Conservation (phyloP, 169 alveolate genomes). For the Plasmodium fragile region DNA sequence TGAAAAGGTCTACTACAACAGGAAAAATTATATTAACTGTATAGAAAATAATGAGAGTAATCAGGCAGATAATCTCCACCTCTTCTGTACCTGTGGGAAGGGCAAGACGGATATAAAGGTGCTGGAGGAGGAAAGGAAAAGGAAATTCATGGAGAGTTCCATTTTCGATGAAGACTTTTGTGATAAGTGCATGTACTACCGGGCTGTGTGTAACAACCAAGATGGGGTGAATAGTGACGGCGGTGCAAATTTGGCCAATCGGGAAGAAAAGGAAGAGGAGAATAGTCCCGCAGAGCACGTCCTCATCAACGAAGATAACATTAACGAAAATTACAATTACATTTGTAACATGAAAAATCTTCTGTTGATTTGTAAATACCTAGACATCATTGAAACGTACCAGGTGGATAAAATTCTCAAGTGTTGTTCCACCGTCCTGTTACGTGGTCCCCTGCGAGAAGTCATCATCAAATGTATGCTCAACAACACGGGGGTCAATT, state of each 20-base stretch:
- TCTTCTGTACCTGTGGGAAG: conserved; percentile 62
- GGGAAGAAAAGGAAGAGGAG: background rate
- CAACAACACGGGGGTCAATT: conserved; percentile 63
- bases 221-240: background rate
- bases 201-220: background rate
- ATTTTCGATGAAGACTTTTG: conserved; percentile 52
- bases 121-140: conserved; percentile 37
- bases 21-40: conserved; percentile 56
- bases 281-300: background rate
- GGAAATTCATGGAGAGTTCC: conserved; percentile 14
- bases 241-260: background rate
- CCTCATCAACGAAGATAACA: conserved; percentile 65
- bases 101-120: conserved; percentile 6
- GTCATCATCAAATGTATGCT: conserved; percentile 69
- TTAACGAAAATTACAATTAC: conserved; percentile 61
- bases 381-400: conserved; percentile 67
- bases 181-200: conserved; percentile 55
- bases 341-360: conserved; percentile 69
- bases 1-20: conserved; percentile 44
- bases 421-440: conserved; percentile 46
- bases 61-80: conserved; percentile 22
- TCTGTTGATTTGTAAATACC: conserved; percentile 39
- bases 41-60: conserved; percentile 48
- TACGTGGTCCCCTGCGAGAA: conserved; percentile 60
- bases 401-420: conserved; percentile 59